These are phyloP conservation scores for Kluyveromyces marxianus DNA, from an alignment of 1,139 yeast species.

Conservation along the genomic window DNA sequence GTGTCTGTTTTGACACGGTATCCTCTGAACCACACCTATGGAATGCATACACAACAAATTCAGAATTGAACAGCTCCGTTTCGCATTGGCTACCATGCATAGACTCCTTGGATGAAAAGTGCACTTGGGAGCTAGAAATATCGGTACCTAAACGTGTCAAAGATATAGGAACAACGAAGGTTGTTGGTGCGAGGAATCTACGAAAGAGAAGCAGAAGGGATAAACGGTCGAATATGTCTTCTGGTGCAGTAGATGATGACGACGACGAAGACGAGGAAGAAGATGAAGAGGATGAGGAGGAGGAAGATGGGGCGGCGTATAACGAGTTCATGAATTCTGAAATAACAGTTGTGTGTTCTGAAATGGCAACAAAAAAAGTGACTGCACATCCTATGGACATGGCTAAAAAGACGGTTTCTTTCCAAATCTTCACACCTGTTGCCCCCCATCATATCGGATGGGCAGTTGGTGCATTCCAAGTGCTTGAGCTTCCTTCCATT, in stretches of 20 bases:
- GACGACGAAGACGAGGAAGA: conserved; percentile 35
- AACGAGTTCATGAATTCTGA: conserved; percentile 42
- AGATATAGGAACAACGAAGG: conserved; percentile 51
- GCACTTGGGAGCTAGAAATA: conserved; percentile 87
- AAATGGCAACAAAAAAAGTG: conserved; percentile 48
- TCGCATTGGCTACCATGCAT: conserved; percentile 97
- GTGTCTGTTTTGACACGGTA: conserved; percentile 56
- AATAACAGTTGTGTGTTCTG: conserved; percentile 71
- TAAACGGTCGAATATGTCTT: conserved; percentile 3
- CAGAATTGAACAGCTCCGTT: conserved; percentile 72
- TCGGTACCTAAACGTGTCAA: conserved; percentile 73
- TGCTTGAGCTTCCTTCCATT: conserved; percentile 37
- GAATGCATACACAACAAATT: conserved; percentile 83
- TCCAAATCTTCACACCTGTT: conserved; percentile 78
- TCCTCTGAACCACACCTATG: conserved; percentile 41
- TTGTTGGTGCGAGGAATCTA: conserved; percentile 31
- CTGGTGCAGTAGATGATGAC: conserved; percentile 21
- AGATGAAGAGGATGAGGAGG: conserved; percentile 35
- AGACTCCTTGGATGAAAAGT: conserved; percentile 80
- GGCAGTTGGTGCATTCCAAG: conserved; percentile 84
- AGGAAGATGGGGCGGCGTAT: conserved; percentile 29
- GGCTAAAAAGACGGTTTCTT: conserved; percentile 67
- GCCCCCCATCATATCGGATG: conserved; percentile 96
- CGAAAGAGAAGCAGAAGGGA: conserved; percentile 18
- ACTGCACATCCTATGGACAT: conserved; percentile 52